Evolutionary conservation across 2,329 filamentous ascomycete species (phyloP), one percentile per base, ranked within the genome.

Genomic region (Fusarium scirpi): DNA sequence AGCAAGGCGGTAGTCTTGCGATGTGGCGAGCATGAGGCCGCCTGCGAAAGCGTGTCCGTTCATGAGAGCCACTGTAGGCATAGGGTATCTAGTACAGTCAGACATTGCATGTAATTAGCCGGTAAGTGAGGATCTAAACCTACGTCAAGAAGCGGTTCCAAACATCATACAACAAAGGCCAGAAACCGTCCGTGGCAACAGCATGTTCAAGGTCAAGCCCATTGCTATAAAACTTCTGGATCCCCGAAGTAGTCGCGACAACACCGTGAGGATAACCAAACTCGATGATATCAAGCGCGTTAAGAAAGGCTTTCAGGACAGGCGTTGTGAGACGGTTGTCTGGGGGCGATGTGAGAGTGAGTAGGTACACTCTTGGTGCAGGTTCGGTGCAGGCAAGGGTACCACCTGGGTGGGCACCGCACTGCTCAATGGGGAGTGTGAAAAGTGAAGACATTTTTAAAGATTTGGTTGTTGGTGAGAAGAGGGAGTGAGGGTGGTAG

Each of bases 1-100:
- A 82, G 93, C 92, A 71, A 96, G 85, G 29, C 93, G 88, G 82
- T 96, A 96, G 81, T 95, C 92, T 80, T 94, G 92, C 80, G 92
- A 89, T 87, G 94, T 92, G 62, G 92, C 88, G 12, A 92, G 83
- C 90, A 96, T 94, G 65, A 94, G 83, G n/a, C 92, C 93, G 47
- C 89, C 93, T 8, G 93, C 93, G 78, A 94, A 96, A 58, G 90
- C 89, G 79, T 97, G 93, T 24, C 93, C 93, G 74, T 93, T 94
- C 58, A 95, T 76, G 11, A 94, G 83, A n/a, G 92, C 90, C 52
- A 96, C 80, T 5, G 92, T 96, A 25, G 93, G 93, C 92, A 94
- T 94, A 16, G 92, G 92, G 76, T 90, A 95, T 53, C 81, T 80
- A 34, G 6, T 2, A 10, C 1, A 12, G 12, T 12, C 2, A 10